Evolutionary conservation across 768 basidiomycete species (phyloP).

Genomic region (Arthromyces matolae): DNA sequence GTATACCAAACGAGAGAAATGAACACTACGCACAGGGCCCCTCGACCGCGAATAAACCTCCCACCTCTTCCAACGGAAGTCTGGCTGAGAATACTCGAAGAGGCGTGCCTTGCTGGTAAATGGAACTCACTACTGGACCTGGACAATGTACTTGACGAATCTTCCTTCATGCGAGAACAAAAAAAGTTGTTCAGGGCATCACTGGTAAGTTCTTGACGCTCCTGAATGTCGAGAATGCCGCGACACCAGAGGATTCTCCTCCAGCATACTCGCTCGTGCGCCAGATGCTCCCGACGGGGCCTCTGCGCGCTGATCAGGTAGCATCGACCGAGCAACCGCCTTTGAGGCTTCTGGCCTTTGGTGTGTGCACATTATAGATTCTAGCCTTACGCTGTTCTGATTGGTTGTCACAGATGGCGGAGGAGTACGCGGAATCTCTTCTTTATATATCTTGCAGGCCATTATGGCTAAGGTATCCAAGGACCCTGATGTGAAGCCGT

Average conservation of each 20-base stretch:
- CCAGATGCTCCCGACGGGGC: constrained; percentile 20
- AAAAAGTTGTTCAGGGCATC: constrained; percentile 15
- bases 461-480: constrained; percentile 21
- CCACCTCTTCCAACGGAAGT: constrained; percentile 27
- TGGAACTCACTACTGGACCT: constrained; percentile 20
- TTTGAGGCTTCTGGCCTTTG: constrained; percentile 25
- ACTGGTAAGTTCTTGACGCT: constrained; percentile 27
- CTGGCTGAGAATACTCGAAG: constrained; percentile 23
- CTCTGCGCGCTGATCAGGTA: constrained; percentile 21
- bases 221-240: no score
- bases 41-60: constrained; percentile 4
- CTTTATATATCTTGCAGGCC: no score
- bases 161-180: constrained; percentile 12
- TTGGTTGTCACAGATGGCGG: constrained; percentile 27
- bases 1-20: background rate
- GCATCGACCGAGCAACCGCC: constrained; percentile 22
- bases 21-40: constrained; percentile 14
- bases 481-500: constrained; percentile 22
- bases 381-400: background rate
- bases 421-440: constrained; percentile 32
- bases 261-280: constrained; percentile 23
- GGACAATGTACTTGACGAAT: constrained; percentile 12
- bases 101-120: constrained; percentile 19
- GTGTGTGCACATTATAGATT: constrained; percentile 12
- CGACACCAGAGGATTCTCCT: constrained; percentile 16